A percentile compares a stretch with the other conserved stretches of the same genome.
Conservation (phyloP, 441 rosid genomes). For the Manihot esculenta region DNA sequence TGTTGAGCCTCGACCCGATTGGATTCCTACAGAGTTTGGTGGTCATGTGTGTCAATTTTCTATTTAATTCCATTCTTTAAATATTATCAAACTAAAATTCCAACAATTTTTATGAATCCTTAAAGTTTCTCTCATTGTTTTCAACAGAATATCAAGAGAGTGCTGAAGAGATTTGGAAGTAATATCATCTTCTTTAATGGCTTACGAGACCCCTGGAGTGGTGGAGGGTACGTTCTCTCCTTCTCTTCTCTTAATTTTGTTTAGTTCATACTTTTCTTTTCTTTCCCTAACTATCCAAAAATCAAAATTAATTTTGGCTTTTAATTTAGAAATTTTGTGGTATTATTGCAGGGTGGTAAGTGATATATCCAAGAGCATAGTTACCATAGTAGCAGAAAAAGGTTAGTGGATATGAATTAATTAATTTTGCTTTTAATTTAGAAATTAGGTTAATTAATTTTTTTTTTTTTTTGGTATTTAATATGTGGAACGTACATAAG, state of each 20-base stretch:
- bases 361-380: slow-evolving; percentile 45
- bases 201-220: slow-evolving; percentile 75
- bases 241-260: background rate
- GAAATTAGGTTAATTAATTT: background rate
- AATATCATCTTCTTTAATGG: slow-evolving; percentile 73
- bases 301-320: too few relatives aligned
- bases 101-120: too few relatives aligned
- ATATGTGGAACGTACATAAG: too few relatives aligned
- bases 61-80: background rate
- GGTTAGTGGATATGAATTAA: slow-evolving; percentile 28
- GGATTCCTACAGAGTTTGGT: slow-evolving; percentile 55
- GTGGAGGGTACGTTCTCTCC: slow-evolving; percentile 46
- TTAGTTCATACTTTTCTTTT: too few relatives aligned
- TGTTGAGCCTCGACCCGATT: slow-evolving; percentile 42
- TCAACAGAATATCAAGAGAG: slow-evolving; percentile 40
- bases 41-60: slow-evolving; percentile 40
- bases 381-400: slow-evolving; percentile 50
- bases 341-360: slow-evolving; percentile 41
- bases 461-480: too few relatives aligned
- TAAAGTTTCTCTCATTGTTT: background rate
- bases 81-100: too few relatives aligned
- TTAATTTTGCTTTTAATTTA: too few relatives aligned
- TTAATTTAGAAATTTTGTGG: too few relatives aligned
- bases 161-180: slow-evolving; percentile 53
- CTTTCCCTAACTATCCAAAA: too few relatives aligned